These are phyloP conservation scores for Lophiotrema nucula DNA, from an alignment of 495 filamentous ascomycete species.

Conservation along the genomic window DNA sequence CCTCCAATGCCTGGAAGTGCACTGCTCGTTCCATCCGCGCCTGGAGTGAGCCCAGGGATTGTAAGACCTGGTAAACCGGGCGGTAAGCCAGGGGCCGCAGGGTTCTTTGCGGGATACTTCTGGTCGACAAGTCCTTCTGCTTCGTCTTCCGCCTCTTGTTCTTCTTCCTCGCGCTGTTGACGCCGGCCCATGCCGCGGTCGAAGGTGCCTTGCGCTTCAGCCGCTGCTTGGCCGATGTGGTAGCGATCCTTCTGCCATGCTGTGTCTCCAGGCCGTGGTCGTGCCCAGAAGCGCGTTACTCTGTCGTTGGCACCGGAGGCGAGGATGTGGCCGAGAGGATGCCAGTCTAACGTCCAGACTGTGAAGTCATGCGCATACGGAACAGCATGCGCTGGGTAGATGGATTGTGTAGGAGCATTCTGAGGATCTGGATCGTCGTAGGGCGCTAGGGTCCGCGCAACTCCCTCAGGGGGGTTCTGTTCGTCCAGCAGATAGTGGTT, in stretches of 20 bases:
- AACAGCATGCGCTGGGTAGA: constrained; percentile 82
- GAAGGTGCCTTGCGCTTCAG: constrained; percentile 90
- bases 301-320: constrained; percentile 99
- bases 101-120: constrained; percentile 63
- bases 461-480: constrained; percentile 73
- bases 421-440: constrained; percentile 79
- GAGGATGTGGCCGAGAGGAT: constrained; percentile 91
- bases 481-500: constrained; percentile 93
- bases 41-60: constrained; percentile 46
- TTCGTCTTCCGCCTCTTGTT: constrained; percentile 89
- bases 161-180: constrained; percentile 85
- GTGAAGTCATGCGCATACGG: constrained; percentile 87
- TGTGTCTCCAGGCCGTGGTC: constrained; percentile 80
- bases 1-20: constrained; percentile 56
- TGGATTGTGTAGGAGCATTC: constrained; percentile 75
- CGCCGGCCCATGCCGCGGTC: constrained; percentile 74
- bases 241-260: constrained; percentile 83
- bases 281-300: constrained; percentile 93
- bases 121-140: constrained; percentile 92
- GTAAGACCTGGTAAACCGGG: constrained; percentile 55
- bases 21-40: constrained; percentile 43
- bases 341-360: constrained; percentile 97
- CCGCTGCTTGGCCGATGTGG: constrained; percentile 90
- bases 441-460: constrained; percentile 64
- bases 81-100: constrained; percentile 39